phyloP scores from a whole-genome alignment of 139 green algal species.

The Chlorella sp. region DNA sequence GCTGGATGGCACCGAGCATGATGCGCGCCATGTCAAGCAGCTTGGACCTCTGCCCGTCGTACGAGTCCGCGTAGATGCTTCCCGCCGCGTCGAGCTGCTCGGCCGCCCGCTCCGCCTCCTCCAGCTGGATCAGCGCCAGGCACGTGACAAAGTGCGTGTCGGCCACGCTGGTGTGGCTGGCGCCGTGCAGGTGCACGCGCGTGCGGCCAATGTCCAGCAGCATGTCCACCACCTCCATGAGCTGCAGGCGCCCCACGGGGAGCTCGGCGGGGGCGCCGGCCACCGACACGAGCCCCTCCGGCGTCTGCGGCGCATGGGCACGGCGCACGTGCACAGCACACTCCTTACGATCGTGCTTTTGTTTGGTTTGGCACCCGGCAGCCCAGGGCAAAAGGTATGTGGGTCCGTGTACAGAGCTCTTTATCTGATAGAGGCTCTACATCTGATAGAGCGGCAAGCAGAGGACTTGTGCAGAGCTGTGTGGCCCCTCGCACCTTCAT shows the following conservation, averaged over 20 bases:
- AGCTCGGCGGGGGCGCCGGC: conserved; percentile 20
- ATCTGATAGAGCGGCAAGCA: too few species aligned
- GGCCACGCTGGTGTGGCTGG: conserved; percentile 29
- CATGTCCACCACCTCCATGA: conserved; percentile 69
- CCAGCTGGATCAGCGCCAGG: conserved; percentile 56
- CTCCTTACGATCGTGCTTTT: too few species aligned
- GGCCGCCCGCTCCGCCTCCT: conserved; percentile 27
- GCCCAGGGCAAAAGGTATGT: too few species aligned
- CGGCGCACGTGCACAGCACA: too few species aligned
- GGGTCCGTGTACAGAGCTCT: too few species aligned
- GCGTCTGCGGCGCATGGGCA: conserved; percentile 5
- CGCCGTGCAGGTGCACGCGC: conserved; percentile 22
- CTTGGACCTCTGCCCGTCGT: conserved; percentile 18
- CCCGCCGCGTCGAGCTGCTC: conserved; percentile 30
- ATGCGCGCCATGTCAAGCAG: conserved; percentile 39
- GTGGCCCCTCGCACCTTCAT: conserved; percentile 1
- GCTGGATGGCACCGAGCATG: conserved; percentile 25
- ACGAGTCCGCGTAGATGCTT: not conserved
- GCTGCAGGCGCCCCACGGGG: conserved; percentile 51
- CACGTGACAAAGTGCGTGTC: conserved; percentile 42
- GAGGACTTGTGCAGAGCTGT: too few species aligned
- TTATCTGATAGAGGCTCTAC: too few species aligned
- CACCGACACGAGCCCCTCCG: conserved; percentile 14
- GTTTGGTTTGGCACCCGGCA: too few species aligned
- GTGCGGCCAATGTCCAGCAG: conserved; percentile 49